phyloP scores from a whole-genome alignment of 495 filamentous ascomycete species.

The Tuber aestivum region DNA sequence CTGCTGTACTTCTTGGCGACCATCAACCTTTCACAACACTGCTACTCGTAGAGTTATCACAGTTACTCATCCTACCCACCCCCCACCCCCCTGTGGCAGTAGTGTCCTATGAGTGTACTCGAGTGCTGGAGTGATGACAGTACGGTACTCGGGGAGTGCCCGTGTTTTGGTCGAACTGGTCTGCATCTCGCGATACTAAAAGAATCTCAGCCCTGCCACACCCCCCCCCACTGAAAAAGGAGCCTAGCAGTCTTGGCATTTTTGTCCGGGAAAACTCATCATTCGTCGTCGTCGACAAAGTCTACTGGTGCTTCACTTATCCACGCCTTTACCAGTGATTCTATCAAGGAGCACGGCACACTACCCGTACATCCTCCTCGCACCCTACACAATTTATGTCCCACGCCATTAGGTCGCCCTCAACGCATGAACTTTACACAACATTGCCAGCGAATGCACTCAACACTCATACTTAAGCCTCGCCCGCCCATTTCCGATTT shows the following conservation, averaged over 20 bases:
- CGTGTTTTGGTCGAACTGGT: background rate
- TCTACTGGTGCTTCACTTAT: background rate
- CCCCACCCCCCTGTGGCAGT: background rate
- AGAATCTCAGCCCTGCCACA: background rate
- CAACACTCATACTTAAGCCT: background rate
- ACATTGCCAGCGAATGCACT: background rate
- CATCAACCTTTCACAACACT: background rate
- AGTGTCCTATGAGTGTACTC: background rate
- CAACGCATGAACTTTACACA: conserved; percentile 4
- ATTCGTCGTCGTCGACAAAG: background rate
- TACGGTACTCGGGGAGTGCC: background rate
- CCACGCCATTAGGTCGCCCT: background rate
- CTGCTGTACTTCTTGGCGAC: background rate
- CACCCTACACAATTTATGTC: background rate
- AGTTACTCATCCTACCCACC: background rate
- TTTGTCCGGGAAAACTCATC: background rate
- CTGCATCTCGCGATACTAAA: background rate
- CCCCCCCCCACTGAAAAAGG: background rate
- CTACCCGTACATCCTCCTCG: background rate
- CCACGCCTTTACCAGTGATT: background rate
- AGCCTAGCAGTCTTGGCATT: background rate
- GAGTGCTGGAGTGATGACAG: background rate
- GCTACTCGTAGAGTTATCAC: background rate
- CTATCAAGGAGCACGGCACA: background rate
- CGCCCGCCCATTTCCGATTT: background rate